Base-by-base conservation (phyloP, 441 rosid species). In the Adansonia gregorii region DNA sequence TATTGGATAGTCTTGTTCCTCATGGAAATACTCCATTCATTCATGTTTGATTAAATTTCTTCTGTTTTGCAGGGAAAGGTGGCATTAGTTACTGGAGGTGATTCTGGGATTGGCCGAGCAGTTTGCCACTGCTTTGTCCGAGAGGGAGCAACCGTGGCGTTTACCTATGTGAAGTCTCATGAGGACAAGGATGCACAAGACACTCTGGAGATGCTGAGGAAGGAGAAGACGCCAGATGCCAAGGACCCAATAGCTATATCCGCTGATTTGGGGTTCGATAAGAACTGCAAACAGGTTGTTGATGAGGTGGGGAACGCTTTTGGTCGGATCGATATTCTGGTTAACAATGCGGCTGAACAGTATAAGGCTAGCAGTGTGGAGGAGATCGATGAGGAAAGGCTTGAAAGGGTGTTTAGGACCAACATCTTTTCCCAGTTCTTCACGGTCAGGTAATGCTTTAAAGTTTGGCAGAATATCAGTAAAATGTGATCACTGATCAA, bases 71-170 rank as follows among this genome's bases (percentile, higher is more conserved):
- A 58, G 63, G 63, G 63, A 24, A 19, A 58, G 63, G 31, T 58
- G 63, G 63, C 63, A 19, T 58, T 58, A 58, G 63, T 55, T 55
- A 55, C 59, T 17, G 59, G 59, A 17, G 59, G 59, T 17, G 59
- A 55, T 55, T 55, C 59, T 17, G 59, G 59, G 22, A 55, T 55
- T 17, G 59, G 59, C 59, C 59, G 59, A 55, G 59, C 59, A 55
- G 59, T 55, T 55, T 55, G 59, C 59, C 59, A 55, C 8, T 15
- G 75, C 69, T 93, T 86, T 46, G 89, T 82, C 0, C 81, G 76
- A 5, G 94, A 91, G 12, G 98, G 97, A 0, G 95, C 96, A 12
- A 90, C 88, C 0, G 92, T 94, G 51, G 97, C 92, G 8, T 91
- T 94, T 86, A 91, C 96, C 0, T 55, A 55, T 17, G 59, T 55